Evolutionary conservation across 345 rosid species (phyloP).

Genomic region (Melastoma malabathricum): DNA sequence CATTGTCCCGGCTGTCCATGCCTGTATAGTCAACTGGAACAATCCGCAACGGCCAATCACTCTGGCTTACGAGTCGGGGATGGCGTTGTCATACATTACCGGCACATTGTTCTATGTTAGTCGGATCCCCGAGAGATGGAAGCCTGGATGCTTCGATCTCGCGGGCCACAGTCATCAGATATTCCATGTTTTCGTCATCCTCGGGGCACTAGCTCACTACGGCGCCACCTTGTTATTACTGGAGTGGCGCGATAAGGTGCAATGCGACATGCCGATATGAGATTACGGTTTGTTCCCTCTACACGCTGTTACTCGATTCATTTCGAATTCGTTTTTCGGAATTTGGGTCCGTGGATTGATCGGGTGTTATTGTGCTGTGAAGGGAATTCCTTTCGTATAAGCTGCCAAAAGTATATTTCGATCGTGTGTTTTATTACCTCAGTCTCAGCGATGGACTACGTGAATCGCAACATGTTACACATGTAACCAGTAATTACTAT

Average conservation of each 20-base stretch:
- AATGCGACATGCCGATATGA: slow-evolving; percentile 18
- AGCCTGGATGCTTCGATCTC: slow-evolving; percentile 76
- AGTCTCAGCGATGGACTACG: no score
- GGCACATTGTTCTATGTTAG: slow-evolving; percentile 63
- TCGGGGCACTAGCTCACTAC: slow-evolving; percentile 92
- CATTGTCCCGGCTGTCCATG: slow-evolving; percentile 58
- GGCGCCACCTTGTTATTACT: slow-evolving; percentile 63
- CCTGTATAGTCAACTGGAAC: slow-evolving; percentile 51
- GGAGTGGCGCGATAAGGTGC: slow-evolving; percentile 58
- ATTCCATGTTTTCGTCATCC: slow-evolving; percentile 67
- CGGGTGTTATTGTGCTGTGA: no score
- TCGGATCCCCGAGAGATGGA: slow-evolving; percentile 70
- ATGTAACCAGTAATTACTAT: no score
- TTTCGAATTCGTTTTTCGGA: no score
- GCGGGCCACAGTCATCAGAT: slow-evolving; percentile 91
- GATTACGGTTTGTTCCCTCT: no score
- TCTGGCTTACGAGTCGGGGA: slow-evolving; percentile 47
- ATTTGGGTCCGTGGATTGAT: no score
- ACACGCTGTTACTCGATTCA: no score
- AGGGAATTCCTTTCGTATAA: no score
- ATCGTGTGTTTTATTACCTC: no score
- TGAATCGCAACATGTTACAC: no score
- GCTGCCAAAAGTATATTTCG: no score
- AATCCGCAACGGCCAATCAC: slow-evolving; percentile 52
- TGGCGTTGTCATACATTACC: slow-evolving; percentile 65